Evolutionary conservation across 192 early-diverging fungal species (phyloP), one percentile per base, ranked within the genome.

Genomic region (Geranomyces variabilis): DNA sequence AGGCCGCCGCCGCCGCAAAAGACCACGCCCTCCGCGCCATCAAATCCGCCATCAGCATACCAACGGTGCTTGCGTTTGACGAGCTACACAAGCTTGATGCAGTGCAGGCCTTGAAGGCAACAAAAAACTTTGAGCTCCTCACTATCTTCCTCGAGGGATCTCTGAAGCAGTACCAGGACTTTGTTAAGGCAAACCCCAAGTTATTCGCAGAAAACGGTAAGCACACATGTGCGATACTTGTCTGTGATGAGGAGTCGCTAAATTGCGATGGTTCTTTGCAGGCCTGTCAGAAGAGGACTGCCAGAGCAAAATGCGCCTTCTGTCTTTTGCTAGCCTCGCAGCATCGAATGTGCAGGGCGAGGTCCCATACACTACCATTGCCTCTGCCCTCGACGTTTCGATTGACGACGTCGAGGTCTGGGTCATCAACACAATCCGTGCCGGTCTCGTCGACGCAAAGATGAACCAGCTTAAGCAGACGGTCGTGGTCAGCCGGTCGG

Each of bases 361-460:
- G 57, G 80, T 98, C 73, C 78, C 88, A 44, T 96, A 95, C 76
- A 63, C 72, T 57, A 76, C 83, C n/a, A 88, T 98, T 57, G 86
- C 92, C 46, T 77, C 83, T 58, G 89, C 88, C 2, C 82, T 98
- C 33, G 87, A 87, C 58, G 87, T 98, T 59, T 77, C 83, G 15
- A 87, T 87, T 62, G 85, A 82, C 19, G 93, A 96, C 31, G 94
- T 98, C 13, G 96, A 98, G 84, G 77, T 94, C 83, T 98, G 94
- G 94, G 88, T 94, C 22, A 96, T 98, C 76, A 92, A 95, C 74
- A 75, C 89, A 13, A 95, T 99, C 58, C 91, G 94, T 44, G 89
- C 92, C 29, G 93, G 93, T 48, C 86, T 99, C 70, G 85, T 97
- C 21, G 95, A 99, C 74, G 95, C 92, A 68, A 93, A 93, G 82